Evolutionary conservation across 495 filamentous ascomycete genomes (phyloP).

Genomic region (Talaromyces nanjingensis): DNA sequence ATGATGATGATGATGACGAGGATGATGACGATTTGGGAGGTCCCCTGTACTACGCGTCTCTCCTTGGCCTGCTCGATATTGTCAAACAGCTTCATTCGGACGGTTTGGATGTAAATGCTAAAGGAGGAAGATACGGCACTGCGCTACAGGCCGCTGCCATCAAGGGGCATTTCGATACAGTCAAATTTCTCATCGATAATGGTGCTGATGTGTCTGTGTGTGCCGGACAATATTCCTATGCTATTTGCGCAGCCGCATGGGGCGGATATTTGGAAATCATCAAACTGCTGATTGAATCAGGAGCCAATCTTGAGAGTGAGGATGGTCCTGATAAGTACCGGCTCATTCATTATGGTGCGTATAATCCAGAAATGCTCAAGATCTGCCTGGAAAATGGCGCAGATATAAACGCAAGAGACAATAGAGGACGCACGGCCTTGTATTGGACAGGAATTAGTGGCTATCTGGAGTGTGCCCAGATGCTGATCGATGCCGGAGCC

Average conservation of each 20-base stretch:
- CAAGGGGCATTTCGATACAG: slow-evolving; percentile 1
- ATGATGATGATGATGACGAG: neutral
- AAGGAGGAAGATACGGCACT: slow-evolving; percentile 1
- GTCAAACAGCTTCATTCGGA: slow-evolving; percentile 10
- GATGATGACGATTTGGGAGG: neutral
- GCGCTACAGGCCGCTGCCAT: neutral
- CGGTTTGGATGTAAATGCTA: slow-evolving; percentile 5
- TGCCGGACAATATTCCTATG: slow-evolving; percentile 9
- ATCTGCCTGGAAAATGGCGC: slow-evolving; percentile 12
- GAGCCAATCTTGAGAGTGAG: slow-evolving; percentile 8
- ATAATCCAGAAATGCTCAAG: slow-evolving; percentile 6
- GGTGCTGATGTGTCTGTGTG: slow-evolving; percentile 12
- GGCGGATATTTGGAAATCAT: slow-evolving; percentile 10
- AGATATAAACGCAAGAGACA: slow-evolving; percentile 13
- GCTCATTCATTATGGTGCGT: slow-evolving; percentile 12
- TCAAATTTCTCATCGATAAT: slow-evolving; percentile 14
- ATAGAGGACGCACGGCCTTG: slow-evolving; percentile 12
- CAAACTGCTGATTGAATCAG: slow-evolving; percentile 11
- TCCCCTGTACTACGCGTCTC: slow-evolving; percentile 13
- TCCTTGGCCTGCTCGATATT: slow-evolving; percentile 12
- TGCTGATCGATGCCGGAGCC: slow-evolving; percentile 11
- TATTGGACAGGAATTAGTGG: slow-evolving; percentile 14
- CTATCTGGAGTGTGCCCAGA: slow-evolving; percentile 11
- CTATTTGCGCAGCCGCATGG: slow-evolving; percentile 13
- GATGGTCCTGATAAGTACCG: slow-evolving; percentile 10